Evolutionary conservation across 768 basidiomycete species (phyloP), one percentile per base, ranked within the genome.

Genomic region (Rickenella mellea): DNA sequence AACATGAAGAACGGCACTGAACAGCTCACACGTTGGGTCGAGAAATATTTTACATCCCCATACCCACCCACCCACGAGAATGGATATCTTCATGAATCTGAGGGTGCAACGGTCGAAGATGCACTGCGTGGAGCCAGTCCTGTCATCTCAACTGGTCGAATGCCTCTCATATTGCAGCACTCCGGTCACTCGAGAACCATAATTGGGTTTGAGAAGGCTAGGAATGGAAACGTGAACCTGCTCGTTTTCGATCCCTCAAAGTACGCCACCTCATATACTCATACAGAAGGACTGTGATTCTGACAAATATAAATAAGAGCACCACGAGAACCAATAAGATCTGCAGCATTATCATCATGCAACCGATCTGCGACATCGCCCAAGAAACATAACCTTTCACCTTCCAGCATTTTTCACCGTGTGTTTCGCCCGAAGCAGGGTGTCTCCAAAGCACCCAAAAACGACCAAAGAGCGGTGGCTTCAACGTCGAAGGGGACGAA

Each of bases 131-230:
- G 59, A 1, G 69, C 71, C 2, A 63, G 68, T 0, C 68, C 79
- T 4, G 68, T 92, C 6, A 50, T 67, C 8, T 56, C 67, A 21
- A 81, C 84, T 0, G 59, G 74, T 17, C 77, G 72, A 51, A 80
- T 89, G 74, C 91, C 91, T 7, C 54, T 96, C 24, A 80, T 94
- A 31, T 64, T 94, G 39, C 82, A 94, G 65, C 79, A 87, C 53
- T 57, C 70, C 6, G 88, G 89, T 0, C 91, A 96, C 62, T 96
- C 91, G n/a, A 63, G 84, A 20, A 82, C 83, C 4, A 77, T 96
- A 10, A 70, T 96, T 2, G 91, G 91, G 1, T 92, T 83, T 51
- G 88, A 93, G 58, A 60, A 80, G 28, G 67, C 65, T 41, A 74
- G 70, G 50, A 65, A 65, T 12, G 80, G 78, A 6, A 58, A 64